phyloP scores from a whole-genome alignment of 106 monocot species.

The Dactylorhiza incarnata region DNA sequence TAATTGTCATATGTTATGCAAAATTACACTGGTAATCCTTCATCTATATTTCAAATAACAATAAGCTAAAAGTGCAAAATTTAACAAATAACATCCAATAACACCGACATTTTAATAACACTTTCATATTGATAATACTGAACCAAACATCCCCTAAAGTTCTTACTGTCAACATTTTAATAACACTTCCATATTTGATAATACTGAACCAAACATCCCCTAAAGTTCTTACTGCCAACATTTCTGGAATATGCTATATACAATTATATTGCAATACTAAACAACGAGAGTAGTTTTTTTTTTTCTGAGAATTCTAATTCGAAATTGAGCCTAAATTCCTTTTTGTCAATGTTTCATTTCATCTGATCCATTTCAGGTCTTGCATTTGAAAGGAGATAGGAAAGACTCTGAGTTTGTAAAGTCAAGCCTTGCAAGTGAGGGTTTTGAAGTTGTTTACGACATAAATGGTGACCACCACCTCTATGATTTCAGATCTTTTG shows the following conservation, averaged over 20 bases:
- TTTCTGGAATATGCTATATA: not conserved
- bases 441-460: slow-evolving; percentile 92
- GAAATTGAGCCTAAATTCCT: not conserved
- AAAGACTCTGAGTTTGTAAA: slow-evolving; percentile 95
- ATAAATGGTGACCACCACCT: slow-evolving; percentile 74
- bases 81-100: too few relatives aligned
- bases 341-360: not conserved
- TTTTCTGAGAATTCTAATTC: not conserved
- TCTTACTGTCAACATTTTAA: too few relatives aligned
- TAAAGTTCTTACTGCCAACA: too few relatives aligned
- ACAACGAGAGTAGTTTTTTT: not conserved
- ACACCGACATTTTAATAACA: too few relatives aligned
- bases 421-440: slow-evolving; percentile 62
- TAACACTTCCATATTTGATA: too few relatives aligned
- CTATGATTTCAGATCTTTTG: not conserved
- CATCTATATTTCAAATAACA: too few relatives aligned
- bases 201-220: too few relatives aligned
- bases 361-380: slow-evolving; percentile 27
- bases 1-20: too few relatives aligned
- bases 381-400: slow-evolving; percentile 96
- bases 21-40: too few relatives aligned
- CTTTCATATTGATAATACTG: too few relatives aligned
- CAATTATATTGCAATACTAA: not conserved
- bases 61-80: too few relatives aligned
- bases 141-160: too few relatives aligned